These are phyloP conservation scores for Pilasporangium apinafurcum DNA, from an alignment of 352 stramenopile species.

Conservation along the genomic window DNA sequence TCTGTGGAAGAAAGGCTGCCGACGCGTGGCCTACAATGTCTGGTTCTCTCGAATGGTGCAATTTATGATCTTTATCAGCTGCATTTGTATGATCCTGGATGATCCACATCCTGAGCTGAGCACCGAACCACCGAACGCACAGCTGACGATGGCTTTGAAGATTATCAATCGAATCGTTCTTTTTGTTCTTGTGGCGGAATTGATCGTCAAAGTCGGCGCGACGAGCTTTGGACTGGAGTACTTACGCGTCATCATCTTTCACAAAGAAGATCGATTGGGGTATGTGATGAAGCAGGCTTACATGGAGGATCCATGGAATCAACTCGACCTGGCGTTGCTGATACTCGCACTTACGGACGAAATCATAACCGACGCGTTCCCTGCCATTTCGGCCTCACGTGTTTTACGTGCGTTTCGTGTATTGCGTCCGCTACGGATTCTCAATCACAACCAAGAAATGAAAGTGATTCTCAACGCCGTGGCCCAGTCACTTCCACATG, in stretches of 20 bases:
- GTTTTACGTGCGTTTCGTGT: constrained; percentile 70
- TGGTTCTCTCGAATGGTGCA: constrained; percentile 58
- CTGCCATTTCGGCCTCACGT: constrained; percentile 29
- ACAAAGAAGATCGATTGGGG: constrained; percentile 51
- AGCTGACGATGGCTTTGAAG: constrained; percentile 22
- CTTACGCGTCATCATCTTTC: constrained; percentile 47
- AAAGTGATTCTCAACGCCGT: constrained; percentile 66
- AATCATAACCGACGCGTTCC: constrained; percentile 35
- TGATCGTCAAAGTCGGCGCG: constrained; percentile 46
- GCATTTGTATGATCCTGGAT: constrained; percentile 61
- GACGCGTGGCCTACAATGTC: constrained; percentile 15
- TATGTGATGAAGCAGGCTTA: constrained; percentile 64
- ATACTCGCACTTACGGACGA: constrained; percentile 50
- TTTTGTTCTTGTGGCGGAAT: constrained; percentile 47
- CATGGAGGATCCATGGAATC: constrained; percentile 76
- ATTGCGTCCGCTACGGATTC: constrained; percentile 53
- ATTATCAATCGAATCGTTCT: constrained; percentile 42
- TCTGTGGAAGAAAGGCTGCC: constrained; percentile 12
- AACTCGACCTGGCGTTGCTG: constrained; percentile 60
- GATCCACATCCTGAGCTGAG: constrained; percentile 65
- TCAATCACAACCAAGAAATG: constrained; percentile 78
- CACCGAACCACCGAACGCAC: constrained; percentile 21
- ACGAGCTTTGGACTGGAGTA: constrained; percentile 61
- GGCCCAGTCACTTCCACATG: constrained; percentile 59
- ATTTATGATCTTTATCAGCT: constrained; percentile 69